Evolutionary conservation across 2,329 filamentous ascomycete species (phyloP), one percentile per base, ranked within the genome.

Genomic region (Colletotrichum liriopes): DNA sequence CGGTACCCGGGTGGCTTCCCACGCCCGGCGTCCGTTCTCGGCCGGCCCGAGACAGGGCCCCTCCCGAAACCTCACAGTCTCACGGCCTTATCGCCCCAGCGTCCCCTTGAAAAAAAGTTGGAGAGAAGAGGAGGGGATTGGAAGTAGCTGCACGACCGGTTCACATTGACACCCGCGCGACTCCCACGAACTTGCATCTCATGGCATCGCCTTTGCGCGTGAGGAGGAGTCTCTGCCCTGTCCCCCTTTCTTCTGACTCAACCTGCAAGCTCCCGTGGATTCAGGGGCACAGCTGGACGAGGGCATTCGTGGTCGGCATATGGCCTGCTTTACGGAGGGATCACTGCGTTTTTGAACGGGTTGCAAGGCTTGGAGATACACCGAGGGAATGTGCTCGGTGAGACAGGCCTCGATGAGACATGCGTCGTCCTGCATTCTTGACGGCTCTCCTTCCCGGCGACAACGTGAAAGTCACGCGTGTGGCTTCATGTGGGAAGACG

Each of bases 101-200:
- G 18, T 35, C 20, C 16, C 16, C 26, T 32, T 12, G 23, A 6
- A 37, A 20, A 5, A 14, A 37, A 2, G n/a, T 16, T 7, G 8
- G 8, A 47, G 2, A 23, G 20, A 56, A 23, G 9, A 23, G 5
- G 26, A 39, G 12, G 35, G 2, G 12, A 11, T n/a, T n/a, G 9
- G 18, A 35, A n/a, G 29, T 29, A 18, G 29, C 1, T 35, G 8
- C 12, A 56, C 12, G 54, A 16, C n/a, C 4, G 35, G 11, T 9
- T 35, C 8, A n/a, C 35, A 35, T 55, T 5, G 51, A n/a, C 35
- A 45, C 26, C n/a, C 37, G 18, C 32, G 56, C 23, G 29, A 29
- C 55, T 59, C 41, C 29, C 26, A 32, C 20, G 29, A 45, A 45
- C 56, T 29, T 67, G 45, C 65, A 47, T 62, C 29, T 39, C 39